Base-by-base conservation (phyloP, 2,329 filamentous ascomycete genomes). In the Volutella citrinella region DNA sequence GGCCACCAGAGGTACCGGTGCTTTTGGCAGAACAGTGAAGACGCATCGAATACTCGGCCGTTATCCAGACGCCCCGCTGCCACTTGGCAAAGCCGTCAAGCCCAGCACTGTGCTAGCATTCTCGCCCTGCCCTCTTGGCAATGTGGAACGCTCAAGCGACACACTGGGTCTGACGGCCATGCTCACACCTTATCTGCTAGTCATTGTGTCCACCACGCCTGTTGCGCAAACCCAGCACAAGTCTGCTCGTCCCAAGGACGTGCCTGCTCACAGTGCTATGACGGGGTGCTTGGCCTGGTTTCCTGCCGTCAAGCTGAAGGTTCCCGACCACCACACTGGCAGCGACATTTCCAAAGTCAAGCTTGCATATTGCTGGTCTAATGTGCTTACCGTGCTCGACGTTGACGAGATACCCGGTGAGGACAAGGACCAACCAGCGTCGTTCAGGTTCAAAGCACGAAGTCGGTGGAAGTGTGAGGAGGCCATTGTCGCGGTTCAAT, bases 201-300 rank as follows among this genome's bases (percentile, higher is more conserved):
- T 98, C 22, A 90, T 98, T 50, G 93, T 98, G 10, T 98, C 94
- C 0, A 98, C 93, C 0, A 98, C 91, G 0, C 93, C 93, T 1
- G 76, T 97, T 21, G 93, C 94, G 5, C 90, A 96, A 59, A 98
- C 93, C 2, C 93, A 98, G 56, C 87, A 96, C 61, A 98, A 98
- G 64, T 82, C 88, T 14, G 80, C 88, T 3, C 76, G 93, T 17
- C 91, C 93, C 5, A 97, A 94, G 56, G 91, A 97, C 46, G 80
- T 97, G 9, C 81, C 81, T 18, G 86, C 87, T 3, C 91, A 98
- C 57, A 87, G 89, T 55, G 82, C 91, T 13, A 82, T 98, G 75
- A 96, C 87, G 30, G 94, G 91, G 4, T 95, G 91, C 51, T 65
- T 98, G 30, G 89, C 93, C 20, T 98, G 93, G 93, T 98, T 98